These are phyloP conservation scores for Rhizopus stolonifer DNA, from an alignment of 371 early-diverging fungal genomes.

Conservation along the genomic window DNA sequence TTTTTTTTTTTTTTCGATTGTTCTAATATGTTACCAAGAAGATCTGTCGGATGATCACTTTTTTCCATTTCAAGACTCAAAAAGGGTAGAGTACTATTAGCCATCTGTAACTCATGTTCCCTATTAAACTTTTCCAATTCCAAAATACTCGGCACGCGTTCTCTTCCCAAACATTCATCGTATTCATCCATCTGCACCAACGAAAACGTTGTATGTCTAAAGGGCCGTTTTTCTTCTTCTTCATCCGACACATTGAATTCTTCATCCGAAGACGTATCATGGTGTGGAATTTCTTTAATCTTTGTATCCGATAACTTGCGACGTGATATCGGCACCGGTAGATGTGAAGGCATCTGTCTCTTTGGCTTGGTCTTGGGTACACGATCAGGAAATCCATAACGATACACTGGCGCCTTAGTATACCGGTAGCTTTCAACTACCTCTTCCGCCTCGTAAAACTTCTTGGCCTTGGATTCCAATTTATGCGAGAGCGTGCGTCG, in stretches of 20 bases:
- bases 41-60: not conserved
- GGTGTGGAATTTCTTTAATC: slow-evolving; percentile 54
- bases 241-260: slow-evolving; percentile 37
- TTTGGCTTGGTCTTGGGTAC: not conserved
- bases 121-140: slow-evolving; percentile 26
- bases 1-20: no score
- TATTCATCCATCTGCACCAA: slow-evolving; percentile 62
- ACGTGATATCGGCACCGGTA: slow-evolving; percentile 20
- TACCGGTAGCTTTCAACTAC: not conserved
- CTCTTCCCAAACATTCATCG: slow-evolving; percentile 60
- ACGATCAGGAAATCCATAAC: slow-evolving; percentile 18
- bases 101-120: slow-evolving; percentile 30
- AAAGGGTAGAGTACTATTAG: slow-evolving; percentile 24
- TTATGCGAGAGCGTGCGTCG: not conserved
- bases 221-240: slow-evolving; percentile 29
- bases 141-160: slow-evolving; percentile 33
- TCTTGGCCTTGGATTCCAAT: no score
- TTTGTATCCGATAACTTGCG: slow-evolving; percentile 31
- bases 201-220: slow-evolving; percentile 45
- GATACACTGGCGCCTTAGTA: not conserved
- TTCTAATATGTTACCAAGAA: not conserved
- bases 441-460: not conserved
- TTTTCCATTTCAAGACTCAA: slow-evolving; percentile 31
- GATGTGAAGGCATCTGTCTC: slow-evolving; percentile 7
- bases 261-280: slow-evolving; percentile 51